These are phyloP conservation scores for Talaromyces sp. DNA, from an alignment of 2,329 filamentous ascomycete genomes.

Conservation along the genomic window DNA sequence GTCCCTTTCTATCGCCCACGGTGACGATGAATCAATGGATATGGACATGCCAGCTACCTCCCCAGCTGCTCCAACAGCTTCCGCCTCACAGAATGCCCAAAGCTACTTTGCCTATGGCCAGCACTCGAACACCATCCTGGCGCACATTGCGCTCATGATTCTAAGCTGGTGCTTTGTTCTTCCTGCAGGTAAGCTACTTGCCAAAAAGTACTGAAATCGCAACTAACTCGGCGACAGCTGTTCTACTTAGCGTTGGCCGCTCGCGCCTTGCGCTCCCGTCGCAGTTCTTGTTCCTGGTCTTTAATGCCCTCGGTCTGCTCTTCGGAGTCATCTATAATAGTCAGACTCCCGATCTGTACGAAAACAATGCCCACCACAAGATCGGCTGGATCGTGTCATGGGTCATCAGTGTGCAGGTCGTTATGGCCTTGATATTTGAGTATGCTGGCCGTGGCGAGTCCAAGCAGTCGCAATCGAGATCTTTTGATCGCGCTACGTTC, in stretches of 20 bases:
- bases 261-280: constrained; percentile 66
- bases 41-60: constrained; percentile 20
- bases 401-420: constrained; percentile 65
- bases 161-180: constrained; percentile 68
- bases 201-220: neutral
- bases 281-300: constrained; percentile 63
- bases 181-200: constrained; percentile 58
- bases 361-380: constrained; percentile 81
- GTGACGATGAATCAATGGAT: constrained; percentile 17
- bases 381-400: constrained; percentile 79
- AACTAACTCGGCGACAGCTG: constrained; percentile 46
- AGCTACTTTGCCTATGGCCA: constrained; percentile 41
- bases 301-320: constrained; percentile 61
- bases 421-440: constrained; percentile 61
- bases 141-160: constrained; percentile 67
- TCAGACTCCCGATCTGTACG: constrained; percentile 78
- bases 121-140: constrained; percentile 51
- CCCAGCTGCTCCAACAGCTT: too few relatives aligned
- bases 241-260: constrained; percentile 78
- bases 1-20: constrained; percentile 19
- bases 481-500: constrained; percentile 54
- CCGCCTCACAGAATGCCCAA: constrained; percentile 7
- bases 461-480: constrained; percentile 14
- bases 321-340: constrained; percentile 69
- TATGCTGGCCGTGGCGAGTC: constrained; percentile 49